Percentiles rank a stretch among this genome's conserved stretches.
Conservation (phyloP, 352 stramenopile species). For the Paralagenidium karlingii region DNA sequence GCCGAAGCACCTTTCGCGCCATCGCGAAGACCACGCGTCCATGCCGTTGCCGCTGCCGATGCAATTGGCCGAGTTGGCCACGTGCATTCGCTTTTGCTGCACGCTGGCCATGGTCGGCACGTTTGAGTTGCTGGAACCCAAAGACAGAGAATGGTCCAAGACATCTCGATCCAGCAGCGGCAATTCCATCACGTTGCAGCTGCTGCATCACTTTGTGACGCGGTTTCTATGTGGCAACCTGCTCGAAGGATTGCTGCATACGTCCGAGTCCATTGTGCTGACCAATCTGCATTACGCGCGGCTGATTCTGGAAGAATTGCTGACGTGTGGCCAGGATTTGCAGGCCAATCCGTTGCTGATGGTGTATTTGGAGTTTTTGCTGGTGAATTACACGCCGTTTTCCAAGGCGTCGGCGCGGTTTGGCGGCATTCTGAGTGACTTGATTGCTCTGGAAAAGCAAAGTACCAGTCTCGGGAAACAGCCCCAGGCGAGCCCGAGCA, state of each 20-base stretch:
- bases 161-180: too few species aligned
- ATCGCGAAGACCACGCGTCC: constrained; percentile 10
- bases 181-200: constrained; percentile 71
- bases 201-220: constrained; percentile 52
- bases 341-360: constrained; percentile 62
- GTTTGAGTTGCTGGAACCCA: constrained; percentile 33
- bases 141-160: too few species aligned
- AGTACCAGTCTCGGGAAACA: too few species aligned
- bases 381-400: constrained; percentile 27
- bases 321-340: constrained; percentile 48
- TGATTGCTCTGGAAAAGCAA: too few species aligned
- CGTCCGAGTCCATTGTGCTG: constrained; percentile 46
- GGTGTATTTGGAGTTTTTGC: constrained; percentile 67
- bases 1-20: constrained; percentile 32
- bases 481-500: constrained; percentile 8
- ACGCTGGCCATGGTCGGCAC: constrained; percentile 72
- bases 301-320: constrained; percentile 71
- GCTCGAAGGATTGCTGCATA: constrained; percentile 49
- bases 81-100: constrained; percentile 70
- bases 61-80: constrained; percentile 31
- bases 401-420: too few species aligned
- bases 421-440: too few species aligned
- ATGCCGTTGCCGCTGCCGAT: not conserved
- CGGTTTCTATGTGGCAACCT: constrained; percentile 61
- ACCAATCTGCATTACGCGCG: constrained; percentile 62